Conservation (phyloP, 2,329 filamentous ascomycete species). For the Fusarium algeriense region DNA sequence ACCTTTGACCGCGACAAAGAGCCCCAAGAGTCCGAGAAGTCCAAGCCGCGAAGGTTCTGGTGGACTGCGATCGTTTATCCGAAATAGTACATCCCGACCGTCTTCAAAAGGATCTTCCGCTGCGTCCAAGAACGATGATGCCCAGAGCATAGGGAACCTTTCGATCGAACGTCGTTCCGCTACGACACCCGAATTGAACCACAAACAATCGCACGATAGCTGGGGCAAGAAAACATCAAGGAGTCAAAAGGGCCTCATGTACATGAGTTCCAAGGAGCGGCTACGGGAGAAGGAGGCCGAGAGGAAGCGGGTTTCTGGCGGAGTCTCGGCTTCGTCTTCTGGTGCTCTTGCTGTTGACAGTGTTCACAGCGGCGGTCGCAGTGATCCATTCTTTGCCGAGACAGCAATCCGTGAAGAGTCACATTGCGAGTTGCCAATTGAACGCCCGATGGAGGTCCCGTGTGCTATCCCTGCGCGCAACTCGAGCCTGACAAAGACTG, state of each 20-base stretch:
- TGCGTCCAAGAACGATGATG: constrained; percentile 68
- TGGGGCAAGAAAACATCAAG: constrained; percentile 70
- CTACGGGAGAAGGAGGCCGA: constrained; percentile 73
- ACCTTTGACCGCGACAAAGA: constrained; percentile 73
- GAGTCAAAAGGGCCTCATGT: constrained; percentile 72
- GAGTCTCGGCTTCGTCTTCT: constrained; percentile 37
- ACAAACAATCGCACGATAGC: constrained; percentile 69
- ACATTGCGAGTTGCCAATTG: constrained; percentile 46
- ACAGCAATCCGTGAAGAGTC: constrained; percentile 69
- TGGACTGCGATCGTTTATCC: constrained; percentile 71
- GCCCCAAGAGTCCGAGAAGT: constrained; percentile 61
- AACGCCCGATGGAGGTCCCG: constrained; percentile 53
- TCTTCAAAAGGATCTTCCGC: constrained; percentile 69
- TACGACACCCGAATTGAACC: constrained; percentile 62
- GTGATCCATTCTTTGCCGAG: constrained; percentile 65
- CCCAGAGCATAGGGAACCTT: constrained; percentile 72
- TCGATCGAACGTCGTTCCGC: constrained; percentile 70
- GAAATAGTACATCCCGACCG: constrained; percentile 64
- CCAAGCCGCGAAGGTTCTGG: constrained; percentile 61
- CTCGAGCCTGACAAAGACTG: constrained; percentile 73
- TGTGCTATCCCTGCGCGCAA: constrained; percentile 74
- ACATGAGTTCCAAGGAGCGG: constrained; percentile 79
- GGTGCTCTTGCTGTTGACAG: constrained; percentile 55
- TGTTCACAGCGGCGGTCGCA: constrained; percentile 53
- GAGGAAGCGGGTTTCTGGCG: constrained; percentile 63